Conservation (phyloP, 306 rosid genomes). For the Cucurbita argyrosperma region DNA sequence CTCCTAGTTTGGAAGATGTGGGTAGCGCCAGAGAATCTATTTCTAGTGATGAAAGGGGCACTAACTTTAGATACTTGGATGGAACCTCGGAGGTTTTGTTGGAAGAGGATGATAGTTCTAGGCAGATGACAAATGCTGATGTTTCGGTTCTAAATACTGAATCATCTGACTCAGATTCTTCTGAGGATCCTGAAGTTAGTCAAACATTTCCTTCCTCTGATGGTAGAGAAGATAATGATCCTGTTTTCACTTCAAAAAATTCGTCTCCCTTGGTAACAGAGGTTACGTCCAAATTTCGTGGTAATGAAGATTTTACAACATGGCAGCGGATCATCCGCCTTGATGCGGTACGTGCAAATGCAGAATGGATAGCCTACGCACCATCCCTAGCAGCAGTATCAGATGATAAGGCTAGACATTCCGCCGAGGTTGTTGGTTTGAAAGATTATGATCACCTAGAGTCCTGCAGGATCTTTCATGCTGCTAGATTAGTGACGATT, state of each 20-base stretch:
- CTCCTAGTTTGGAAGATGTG: slow-evolving; percentile 81
- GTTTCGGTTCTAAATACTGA: slow-evolving; percentile 41
- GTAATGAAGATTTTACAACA: slow-evolving; percentile 65
- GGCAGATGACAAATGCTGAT: slow-evolving; percentile 28
- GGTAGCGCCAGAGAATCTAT: slow-evolving; percentile 78
- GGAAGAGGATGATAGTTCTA: slow-evolving; percentile 52
- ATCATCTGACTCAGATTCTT: slow-evolving; percentile 81
- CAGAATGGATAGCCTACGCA: slow-evolving; percentile 70
- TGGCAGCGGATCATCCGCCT: slow-evolving; percentile 97
- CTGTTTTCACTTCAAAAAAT: slow-evolving; percentile 29
- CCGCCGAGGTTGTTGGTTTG: slow-evolving; percentile 87
- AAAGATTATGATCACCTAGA: slow-evolving; percentile 87
- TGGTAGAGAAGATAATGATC: slow-evolving; percentile 37
- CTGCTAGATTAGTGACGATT: slow-evolving; percentile 84
- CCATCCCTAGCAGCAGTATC: slow-evolving; percentile 53
- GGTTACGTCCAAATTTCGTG: slow-evolving; percentile 29
- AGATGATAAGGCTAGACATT: slow-evolving; percentile 45
- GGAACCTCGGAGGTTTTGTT: slow-evolving; percentile 48
- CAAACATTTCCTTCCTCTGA: slow-evolving; percentile 52
- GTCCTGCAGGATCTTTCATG: slow-evolving; percentile 72
- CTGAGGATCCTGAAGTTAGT: slow-evolving; percentile 63
- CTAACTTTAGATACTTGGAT: slow-evolving; percentile 43
- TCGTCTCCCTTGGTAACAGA: slow-evolving; percentile 39
- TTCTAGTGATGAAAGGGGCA: slow-evolving; percentile 66
- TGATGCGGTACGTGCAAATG: slow-evolving; percentile 86